Conservation (phyloP, 768 basidiomycete species). For the Tephrocybe sp. region DNA sequence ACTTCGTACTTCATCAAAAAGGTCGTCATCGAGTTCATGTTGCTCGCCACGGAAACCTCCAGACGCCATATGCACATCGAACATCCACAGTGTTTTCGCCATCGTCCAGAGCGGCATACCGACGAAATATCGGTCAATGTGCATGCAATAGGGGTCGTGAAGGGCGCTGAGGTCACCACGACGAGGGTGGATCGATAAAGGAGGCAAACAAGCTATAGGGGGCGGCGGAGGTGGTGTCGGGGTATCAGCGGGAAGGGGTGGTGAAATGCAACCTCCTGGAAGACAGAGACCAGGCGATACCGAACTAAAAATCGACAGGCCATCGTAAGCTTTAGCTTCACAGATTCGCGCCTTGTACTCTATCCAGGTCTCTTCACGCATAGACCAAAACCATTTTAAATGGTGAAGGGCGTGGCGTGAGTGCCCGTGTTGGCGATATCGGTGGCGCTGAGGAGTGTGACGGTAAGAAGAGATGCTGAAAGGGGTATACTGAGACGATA, state of each 20-base stretch:
- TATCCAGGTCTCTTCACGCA: constrained; percentile 53
- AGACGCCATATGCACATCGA: constrained; percentile 47
- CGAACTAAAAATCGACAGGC: constrained; percentile 21
- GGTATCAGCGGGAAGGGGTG: constrained; percentile 19
- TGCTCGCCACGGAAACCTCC: constrained; percentile 11
- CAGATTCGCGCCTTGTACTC: constrained; percentile 29
- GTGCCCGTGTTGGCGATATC: constrained; percentile 58
- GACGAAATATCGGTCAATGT: constrained; percentile 61
- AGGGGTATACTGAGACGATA: constrained; percentile 31
- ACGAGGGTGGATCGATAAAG: constrained; percentile 54
- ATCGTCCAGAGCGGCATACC: constrained; percentile 65
- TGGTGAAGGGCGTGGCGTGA: constrained; percentile 61
- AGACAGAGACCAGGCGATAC: constrained; percentile 16
- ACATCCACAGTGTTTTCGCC: constrained; percentile 63
- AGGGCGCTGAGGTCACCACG: constrained; percentile 61
- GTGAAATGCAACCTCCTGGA: constrained; percentile 2
- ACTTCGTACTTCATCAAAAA: constrained; percentile 25
- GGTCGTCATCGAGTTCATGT: constrained; percentile 19
- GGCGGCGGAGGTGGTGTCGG: constrained; percentile 13
- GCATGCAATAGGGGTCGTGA: constrained; percentile 54
- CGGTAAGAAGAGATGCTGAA: constrained; percentile 11
- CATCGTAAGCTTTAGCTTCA: constrained; percentile 26
- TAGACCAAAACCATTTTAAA: constrained; percentile 62
- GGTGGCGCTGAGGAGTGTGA: constrained; percentile 35
- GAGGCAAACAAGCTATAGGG: constrained; percentile 23